Evolutionary conservation across 805 yeast species (phyloP).

Genomic region (Teunomyces lycoperdinae): DNA sequence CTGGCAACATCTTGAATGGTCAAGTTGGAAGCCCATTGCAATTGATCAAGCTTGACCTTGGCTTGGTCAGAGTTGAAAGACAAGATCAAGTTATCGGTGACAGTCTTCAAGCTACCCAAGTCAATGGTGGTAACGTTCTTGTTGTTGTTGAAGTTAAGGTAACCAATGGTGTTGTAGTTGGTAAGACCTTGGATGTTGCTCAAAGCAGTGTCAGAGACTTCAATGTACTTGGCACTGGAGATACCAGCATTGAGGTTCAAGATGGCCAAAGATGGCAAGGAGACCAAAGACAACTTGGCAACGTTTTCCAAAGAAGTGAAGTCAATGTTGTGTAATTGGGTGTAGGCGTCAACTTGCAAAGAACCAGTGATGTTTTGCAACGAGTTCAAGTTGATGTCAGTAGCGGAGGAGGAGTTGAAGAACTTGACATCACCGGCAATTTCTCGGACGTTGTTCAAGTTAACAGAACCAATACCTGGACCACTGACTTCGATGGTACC

Average conservation of each 20-base stretch:
- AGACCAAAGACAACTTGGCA: slow-evolving; percentile 31
- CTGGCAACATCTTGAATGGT: slow-evolving; percentile 40
- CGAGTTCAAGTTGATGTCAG: slow-evolving; percentile 27
- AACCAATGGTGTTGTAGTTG: slow-evolving; percentile 29
- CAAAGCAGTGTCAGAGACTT: slow-evolving; percentile 42
- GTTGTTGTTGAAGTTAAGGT: slow-evolving; percentile 42
- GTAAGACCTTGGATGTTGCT: slow-evolving; percentile 32
- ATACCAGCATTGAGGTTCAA: slow-evolving; percentile 37
- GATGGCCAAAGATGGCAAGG: slow-evolving; percentile 41
- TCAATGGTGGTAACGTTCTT: slow-evolving; percentile 39
- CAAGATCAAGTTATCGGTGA: slow-evolving; percentile 34
- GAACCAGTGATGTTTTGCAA: slow-evolving; percentile 36
- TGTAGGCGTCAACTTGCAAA: slow-evolving; percentile 33
- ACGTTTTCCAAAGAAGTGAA: slow-evolving; percentile 29
- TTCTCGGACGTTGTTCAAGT: slow-evolving; percentile 18
- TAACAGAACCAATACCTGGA: slow-evolving; percentile 17
- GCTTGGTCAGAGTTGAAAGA: slow-evolving; percentile 41
- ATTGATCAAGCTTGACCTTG: slow-evolving; percentile 30
- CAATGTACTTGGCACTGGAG: slow-evolving; percentile 30
- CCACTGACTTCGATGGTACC: slow-evolving; percentile 38
- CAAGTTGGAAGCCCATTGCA: slow-evolving; percentile 42
- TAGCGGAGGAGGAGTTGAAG: slow-evolving; percentile 39
- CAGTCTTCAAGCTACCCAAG: slow-evolving; percentile 30
- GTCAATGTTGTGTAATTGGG: slow-evolving; percentile 38
- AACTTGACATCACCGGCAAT: slow-evolving; percentile 28